phyloP scores from a whole-genome alignment of 2,329 filamentous ascomycete species.

The Neonectria coccinea region DNA sequence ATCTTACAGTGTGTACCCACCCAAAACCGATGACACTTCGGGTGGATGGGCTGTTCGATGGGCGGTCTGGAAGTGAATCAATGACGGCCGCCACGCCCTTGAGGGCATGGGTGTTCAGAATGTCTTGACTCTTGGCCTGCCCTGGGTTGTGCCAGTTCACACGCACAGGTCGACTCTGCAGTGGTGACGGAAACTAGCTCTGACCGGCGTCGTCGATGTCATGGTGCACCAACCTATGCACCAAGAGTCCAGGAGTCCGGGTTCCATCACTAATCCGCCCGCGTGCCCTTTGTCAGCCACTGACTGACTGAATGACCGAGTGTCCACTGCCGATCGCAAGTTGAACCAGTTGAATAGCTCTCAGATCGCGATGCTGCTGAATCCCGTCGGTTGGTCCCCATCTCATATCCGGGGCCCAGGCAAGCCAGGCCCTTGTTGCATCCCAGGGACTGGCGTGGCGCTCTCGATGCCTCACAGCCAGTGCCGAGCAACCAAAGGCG shows the following conservation, averaged over 20 bases:
- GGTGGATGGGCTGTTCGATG: slow-evolving; percentile 4
- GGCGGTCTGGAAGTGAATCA: slow-evolving; percentile 14
- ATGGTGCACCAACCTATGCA: background rate
- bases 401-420: background rate
- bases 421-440: slow-evolving; percentile 7
- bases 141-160: slow-evolving; percentile 27
- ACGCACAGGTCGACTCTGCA: slow-evolving; percentile 24
- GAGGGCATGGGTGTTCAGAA: slow-evolving; percentile 20
- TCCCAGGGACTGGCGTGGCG: slow-evolving; percentile 10
- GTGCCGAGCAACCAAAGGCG: slow-evolving; percentile 18
- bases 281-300: slow-evolving; percentile 17
- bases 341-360: slow-evolving; percentile 11
- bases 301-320: background rate
- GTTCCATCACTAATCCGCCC: slow-evolving; percentile 13
- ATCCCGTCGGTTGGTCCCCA: slow-evolving; percentile 26
- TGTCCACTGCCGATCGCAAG: slow-evolving; percentile 15
- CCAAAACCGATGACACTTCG: background rate
- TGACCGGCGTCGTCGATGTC: slow-evolving; percentile 7
- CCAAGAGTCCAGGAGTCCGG: slow-evolving; percentile 14
- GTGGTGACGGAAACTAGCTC: slow-evolving; percentile 6
- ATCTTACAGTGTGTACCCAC: slow-evolving; percentile 17
- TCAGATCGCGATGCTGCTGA: slow-evolving; percentile 10
- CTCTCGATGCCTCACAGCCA: slow-evolving; percentile 19
- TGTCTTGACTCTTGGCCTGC: slow-evolving; percentile 34
- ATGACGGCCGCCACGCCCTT: slow-evolving; percentile 9